These are phyloP conservation scores for Dunaliella primolecta DNA, from an alignment of 139 green algal genomes.

Conservation along the genomic window DNA sequence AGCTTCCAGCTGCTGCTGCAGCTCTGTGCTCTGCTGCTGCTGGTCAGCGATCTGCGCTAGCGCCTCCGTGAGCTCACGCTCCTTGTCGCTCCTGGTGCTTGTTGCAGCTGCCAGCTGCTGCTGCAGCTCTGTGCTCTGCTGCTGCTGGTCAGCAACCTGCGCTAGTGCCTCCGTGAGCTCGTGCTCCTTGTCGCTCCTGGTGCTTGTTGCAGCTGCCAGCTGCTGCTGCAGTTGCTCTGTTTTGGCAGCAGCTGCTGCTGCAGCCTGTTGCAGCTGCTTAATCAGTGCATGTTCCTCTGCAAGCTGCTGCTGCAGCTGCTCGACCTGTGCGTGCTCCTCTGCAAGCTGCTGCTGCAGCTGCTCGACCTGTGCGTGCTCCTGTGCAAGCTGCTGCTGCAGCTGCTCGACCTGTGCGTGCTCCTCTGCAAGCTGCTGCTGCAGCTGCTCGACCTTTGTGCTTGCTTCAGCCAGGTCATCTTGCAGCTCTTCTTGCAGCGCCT, in stretches of 20 bases:
- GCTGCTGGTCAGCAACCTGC: background rate
- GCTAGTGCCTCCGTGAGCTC: background rate
- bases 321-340: too few relatives aligned
- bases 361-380: background rate
- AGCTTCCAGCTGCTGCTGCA: too few relatives aligned
- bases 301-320: background rate
- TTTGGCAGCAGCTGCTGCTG: background rate
- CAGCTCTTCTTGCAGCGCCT: background rate
- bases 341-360: background rate
- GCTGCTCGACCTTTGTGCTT: background rate
- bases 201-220: background rate
- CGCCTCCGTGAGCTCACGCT: too few relatives aligned
- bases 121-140: background rate
- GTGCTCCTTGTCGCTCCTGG: background rate
- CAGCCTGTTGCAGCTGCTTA: background rate
- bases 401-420: background rate
- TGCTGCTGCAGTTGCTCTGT: background rate
- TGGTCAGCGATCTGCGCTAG: too few relatives aligned
- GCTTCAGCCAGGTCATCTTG: background rate
- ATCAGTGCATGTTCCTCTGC: background rate
- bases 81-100: too few relatives aligned
- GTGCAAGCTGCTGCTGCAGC: background rate
- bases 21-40: background rate
- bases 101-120: too few relatives aligned
- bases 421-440: too few relatives aligned